Evolutionary conservation across 2,329 filamentous ascomycete genomes (phyloP).

Genomic region (Pyrenochaeta sp.): DNA sequence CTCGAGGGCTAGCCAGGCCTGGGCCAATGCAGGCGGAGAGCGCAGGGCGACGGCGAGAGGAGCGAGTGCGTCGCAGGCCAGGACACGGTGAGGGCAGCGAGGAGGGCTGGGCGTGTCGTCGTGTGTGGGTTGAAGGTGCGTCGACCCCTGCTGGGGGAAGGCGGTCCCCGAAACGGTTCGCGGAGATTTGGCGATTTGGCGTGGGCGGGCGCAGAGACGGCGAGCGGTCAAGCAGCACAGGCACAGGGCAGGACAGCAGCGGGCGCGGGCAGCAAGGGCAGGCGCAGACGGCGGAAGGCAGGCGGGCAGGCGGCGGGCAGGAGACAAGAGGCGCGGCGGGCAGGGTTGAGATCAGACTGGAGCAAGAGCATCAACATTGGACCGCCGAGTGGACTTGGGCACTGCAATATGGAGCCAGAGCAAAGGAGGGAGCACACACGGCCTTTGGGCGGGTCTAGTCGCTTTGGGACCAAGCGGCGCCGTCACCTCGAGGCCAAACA

Average conservation of each 20-base stretch:
- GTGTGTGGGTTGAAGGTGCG: slow-evolving; percentile 12
- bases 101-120: no score
- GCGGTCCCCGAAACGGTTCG: slow-evolving; percentile 18
- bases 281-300: background rate
- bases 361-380: no score
- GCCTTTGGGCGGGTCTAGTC: no score
- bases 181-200: slow-evolving; percentile 21
- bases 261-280: background rate
- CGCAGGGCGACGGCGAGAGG: background rate
- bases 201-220: slow-evolving; percentile 12
- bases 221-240: background rate
- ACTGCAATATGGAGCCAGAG: no score
- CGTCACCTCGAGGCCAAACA: no score
- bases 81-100: slow-evolving; percentile 11
- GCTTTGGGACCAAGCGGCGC: no score
- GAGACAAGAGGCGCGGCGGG: background rate
- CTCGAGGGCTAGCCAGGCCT: slow-evolving; percentile 4
- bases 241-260: slow-evolving; percentile 4
- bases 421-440: no score
- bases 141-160: slow-evolving; percentile 31
- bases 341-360: background rate
- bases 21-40: background rate
- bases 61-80: no score
- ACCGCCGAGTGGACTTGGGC: no score
- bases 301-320: background rate